Base-by-base conservation (phyloP, 805 yeast genomes). In the Cyberlindnera amylophila region DNA sequence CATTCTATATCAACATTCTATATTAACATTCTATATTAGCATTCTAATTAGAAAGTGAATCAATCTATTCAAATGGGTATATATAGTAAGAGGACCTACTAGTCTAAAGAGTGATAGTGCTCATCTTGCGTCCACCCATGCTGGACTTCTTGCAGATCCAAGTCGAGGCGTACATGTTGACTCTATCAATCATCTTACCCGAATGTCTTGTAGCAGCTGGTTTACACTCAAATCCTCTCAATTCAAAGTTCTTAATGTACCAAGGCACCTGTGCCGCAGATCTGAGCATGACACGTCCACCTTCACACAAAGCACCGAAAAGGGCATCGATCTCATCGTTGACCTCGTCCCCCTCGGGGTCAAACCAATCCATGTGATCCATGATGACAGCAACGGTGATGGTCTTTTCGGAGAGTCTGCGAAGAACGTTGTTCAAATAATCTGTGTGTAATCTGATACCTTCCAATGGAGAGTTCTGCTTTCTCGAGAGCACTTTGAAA, bases 321-420 rank as follows among this genome's bases (percentile, higher is more conserved):
- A 86, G 67, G 0, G 87, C 86, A 27, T 69, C 58, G 49, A 86
- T 79, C 61, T 86, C 95, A 34, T 72, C 70, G 36, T 71, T 65
- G 11, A 87, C 90, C 16, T 82, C 89, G 3, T 55, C 55, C 8
- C 82, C 83, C 13, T 69, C 59, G 29, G 86, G 81, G 52, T 81
- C 81, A 58, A 86, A 86, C 95, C 95, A 86, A 64, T 86, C 95
- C 93, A 86, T 84, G 62, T 86, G 95, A 62, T 86, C 95, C 95
- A 86, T 86, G 41, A 86, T 82, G 32, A 86, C 76, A 26, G 91
- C 91, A 52, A 82, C 80, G 4, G 90, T 80, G 34, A 86, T 71
- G 10, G 88, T 75, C 42, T 75, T 72, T 37, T 72, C 67, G 19
- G 79, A 68, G 40, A 86, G 67, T 49, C 93, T 72, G 32, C 76